Evolutionary conservation across 2,329 filamentous ascomycete genomes (phyloP).

Genomic region (Colletotrichum limetticola): DNA sequence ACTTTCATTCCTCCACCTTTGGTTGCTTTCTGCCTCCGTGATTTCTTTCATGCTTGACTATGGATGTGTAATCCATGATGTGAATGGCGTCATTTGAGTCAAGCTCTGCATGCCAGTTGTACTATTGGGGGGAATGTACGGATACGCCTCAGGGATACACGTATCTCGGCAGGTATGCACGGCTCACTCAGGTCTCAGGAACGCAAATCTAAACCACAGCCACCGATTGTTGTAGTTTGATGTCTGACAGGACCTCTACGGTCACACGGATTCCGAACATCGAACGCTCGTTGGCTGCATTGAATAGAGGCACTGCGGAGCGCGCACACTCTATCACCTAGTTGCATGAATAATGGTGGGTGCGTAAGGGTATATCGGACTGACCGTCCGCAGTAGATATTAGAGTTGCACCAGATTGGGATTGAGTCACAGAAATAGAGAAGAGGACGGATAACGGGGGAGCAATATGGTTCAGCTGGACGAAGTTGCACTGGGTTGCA

Average conservation of each 20-base stretch:
- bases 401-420: neutral
- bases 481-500: neutral
- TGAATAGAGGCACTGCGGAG: neutral
- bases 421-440: neutral
- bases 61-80: neutral
- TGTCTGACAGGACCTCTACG: neutral
- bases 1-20: neutral
- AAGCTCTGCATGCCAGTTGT: neutral
- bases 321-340: neutral
- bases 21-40: neutral
- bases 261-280: neutral
- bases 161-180: neutral
- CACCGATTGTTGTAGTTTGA: neutral
- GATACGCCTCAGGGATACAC: neutral
- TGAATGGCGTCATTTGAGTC: conserved; percentile 7
- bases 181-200: neutral
- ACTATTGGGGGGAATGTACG: neutral
- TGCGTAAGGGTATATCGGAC: neutral
- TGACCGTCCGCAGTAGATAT: neutral
- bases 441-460: neutral
- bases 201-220: neutral
- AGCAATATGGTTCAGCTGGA: neutral
- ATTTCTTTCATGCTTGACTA: neutral
- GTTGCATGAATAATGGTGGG: neutral
- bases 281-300: neutral